These are phyloP conservation scores for Cadophora gregata DNA, from an alignment of 2,329 filamentous ascomycete genomes.

Conservation along the genomic window DNA sequence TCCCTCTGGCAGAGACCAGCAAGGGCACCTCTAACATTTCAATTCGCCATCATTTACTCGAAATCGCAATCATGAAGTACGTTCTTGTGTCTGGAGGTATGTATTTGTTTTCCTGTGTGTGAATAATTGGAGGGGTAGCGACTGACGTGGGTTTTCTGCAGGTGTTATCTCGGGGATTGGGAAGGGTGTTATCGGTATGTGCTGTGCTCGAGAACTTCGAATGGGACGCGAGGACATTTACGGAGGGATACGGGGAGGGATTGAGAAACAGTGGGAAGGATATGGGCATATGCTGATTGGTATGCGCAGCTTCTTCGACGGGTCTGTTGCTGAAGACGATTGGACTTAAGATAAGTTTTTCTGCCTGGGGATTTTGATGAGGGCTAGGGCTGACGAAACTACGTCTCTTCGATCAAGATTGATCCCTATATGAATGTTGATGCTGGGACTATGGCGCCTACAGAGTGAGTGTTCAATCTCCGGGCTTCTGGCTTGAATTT, in stretches of 20 bases:
- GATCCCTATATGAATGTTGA: constrained; percentile 79
- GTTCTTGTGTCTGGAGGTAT: constrained; percentile 79
- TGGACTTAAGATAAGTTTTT: constrained; percentile 72
- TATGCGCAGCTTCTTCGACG: constrained; percentile 66
- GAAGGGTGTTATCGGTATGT: constrained; percentile 71
- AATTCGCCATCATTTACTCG: neutral
- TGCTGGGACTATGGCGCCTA: constrained; percentile 71
- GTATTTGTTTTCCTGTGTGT: constrained; percentile 11
- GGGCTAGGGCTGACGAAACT: constrained; percentile 42
- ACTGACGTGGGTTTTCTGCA: constrained; percentile 36
- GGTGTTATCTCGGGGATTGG: constrained; percentile 62
- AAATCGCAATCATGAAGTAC: constrained; percentile 68
- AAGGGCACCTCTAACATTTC: constrained; percentile 33
- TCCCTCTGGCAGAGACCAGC: constrained; percentile 41
- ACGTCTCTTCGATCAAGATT: constrained; percentile 72
- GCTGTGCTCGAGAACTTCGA: constrained; percentile 12
- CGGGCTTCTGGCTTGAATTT: neutral
- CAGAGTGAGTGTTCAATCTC: constrained; percentile 53
- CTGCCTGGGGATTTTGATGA: neutral
- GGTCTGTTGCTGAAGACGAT: constrained; percentile 80
- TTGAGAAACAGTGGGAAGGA: neutral
- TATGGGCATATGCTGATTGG: constrained; percentile 15
- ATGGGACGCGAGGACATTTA: neutral
- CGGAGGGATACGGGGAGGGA: neutral
- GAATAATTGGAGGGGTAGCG: neutral